These are phyloP conservation scores for Rhizopus stolonifer DNA, from an alignment of 371 early-diverging fungal genomes.

Conservation along the genomic window DNA sequence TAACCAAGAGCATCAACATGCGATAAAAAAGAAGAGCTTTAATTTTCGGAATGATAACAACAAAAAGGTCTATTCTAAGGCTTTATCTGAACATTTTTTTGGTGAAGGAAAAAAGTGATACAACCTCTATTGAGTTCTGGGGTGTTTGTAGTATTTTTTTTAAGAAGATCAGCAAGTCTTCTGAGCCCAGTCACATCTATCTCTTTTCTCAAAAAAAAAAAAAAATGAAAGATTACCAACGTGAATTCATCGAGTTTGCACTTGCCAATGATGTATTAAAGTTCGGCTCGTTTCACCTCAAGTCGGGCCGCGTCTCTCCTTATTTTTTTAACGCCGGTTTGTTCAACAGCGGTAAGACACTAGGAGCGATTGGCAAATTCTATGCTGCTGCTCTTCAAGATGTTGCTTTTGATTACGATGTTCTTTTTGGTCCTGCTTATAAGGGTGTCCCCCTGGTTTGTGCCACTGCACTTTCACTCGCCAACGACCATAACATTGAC, in stretches of 20 bases:
- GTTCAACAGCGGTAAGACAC: slow-evolving; percentile 87
- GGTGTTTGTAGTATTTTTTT: neutral
- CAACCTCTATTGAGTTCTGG: no score
- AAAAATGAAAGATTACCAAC: slow-evolving; percentile 84
- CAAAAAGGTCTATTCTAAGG: no score
- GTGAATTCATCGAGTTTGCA: slow-evolving; percentile 92
- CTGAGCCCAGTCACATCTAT: slow-evolving; percentile 7
- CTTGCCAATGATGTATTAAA: slow-evolving; percentile 79
- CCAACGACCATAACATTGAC: slow-evolving; percentile 55
- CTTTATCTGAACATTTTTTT: no score
- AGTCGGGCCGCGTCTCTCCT: slow-evolving; percentile 91
- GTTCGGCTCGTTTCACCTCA: slow-evolving; percentile 91
- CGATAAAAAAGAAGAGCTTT: no score
- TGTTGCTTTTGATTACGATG: slow-evolving; percentile 70
- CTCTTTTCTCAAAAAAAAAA: slow-evolving; percentile 3
- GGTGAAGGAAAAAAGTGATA: no score
- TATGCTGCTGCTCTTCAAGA: slow-evolving; percentile 88
- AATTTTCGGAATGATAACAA: no score
- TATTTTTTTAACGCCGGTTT: slow-evolving; percentile 98
- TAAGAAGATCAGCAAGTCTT: neutral
- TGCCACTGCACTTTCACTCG: slow-evolving; percentile 77
- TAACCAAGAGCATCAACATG: no score
- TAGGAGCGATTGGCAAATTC: slow-evolving; percentile 81
- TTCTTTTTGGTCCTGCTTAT: slow-evolving; percentile 97
- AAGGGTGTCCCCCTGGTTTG: slow-evolving; percentile 96